Conservation (phyloP, 768 basidiomycete genomes). For the Rickenella mellea region DNA sequence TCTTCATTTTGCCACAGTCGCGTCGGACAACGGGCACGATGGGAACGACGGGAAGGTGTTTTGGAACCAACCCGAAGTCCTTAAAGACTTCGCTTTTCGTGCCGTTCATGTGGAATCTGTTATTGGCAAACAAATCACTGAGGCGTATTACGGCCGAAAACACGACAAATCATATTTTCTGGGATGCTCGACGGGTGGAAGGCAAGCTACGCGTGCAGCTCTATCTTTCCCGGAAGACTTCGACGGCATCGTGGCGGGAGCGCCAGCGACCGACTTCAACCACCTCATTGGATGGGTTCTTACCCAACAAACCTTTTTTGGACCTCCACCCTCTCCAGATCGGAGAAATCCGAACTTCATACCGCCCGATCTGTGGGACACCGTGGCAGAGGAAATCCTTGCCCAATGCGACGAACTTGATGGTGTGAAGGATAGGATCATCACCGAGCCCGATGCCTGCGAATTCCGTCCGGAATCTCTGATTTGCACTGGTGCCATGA, state of each 20-base stretch:
- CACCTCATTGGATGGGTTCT: slow-evolving; percentile 8
- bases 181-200: slow-evolving; percentile 20
- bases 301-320: neutral
- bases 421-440: slow-evolving; percentile 15
- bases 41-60: slow-evolving; percentile 11
- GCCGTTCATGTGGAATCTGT: slow-evolving; percentile 16
- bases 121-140: slow-evolving; percentile 17
- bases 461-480: slow-evolving; percentile 20
- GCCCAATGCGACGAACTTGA: slow-evolving; percentile 22
- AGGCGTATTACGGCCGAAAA: slow-evolving; percentile 15
- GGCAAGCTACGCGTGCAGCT: slow-evolving; percentile 17
- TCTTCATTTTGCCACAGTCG: slow-evolving; percentile 7
- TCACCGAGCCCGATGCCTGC: slow-evolving; percentile 12
- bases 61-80: slow-evolving; percentile 14
- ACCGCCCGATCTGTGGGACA: slow-evolving; percentile 15
- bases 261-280: slow-evolving; percentile 13
- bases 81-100: slow-evolving; percentile 18
- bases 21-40: slow-evolving; percentile 14
- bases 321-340: neutral
- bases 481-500: slow-evolving; percentile 15
- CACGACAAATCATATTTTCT: slow-evolving; percentile 16
- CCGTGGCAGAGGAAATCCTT: slow-evolving; percentile 20
- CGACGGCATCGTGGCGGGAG: slow-evolving; percentile 18
- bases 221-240: slow-evolving; percentile 19
- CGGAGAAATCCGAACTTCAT: slow-evolving; percentile 13